These are phyloP conservation scores for Podospora anserina DNA, from an alignment of 495 filamentous ascomycete genomes.

Conservation along the genomic window DNA sequence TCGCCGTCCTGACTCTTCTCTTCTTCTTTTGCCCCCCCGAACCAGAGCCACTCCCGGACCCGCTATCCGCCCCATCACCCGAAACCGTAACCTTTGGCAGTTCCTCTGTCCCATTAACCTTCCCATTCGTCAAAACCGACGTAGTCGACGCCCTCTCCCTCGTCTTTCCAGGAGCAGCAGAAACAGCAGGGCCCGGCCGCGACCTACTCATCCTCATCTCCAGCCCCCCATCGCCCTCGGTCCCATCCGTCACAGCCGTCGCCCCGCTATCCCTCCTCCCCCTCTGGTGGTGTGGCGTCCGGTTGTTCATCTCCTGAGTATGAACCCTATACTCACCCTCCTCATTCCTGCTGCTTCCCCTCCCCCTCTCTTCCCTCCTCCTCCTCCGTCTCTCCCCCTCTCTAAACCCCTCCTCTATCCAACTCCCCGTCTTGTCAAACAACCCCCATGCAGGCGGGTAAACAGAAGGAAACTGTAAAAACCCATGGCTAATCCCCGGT, in stretches of 20 bases:
- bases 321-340: slow-evolving; percentile 21
- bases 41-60: not conserved
- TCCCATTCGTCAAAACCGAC: slow-evolving; percentile 7
- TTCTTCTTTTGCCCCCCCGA: not conserved
- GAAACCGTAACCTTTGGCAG: not conserved
- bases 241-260: not conserved
- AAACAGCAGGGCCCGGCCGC: slow-evolving; percentile 9
- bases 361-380: slow-evolving; percentile 27
- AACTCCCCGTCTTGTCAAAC: slow-evolving; percentile 67
- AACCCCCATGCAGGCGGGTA: slow-evolving; percentile 86
- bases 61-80: not conserved
- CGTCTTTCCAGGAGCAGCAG: not conserved
- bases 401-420: slow-evolving; percentile 71
- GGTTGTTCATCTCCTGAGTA: slow-evolving; percentile 16
- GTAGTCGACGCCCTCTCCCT: not conserved
- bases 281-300: not conserved
- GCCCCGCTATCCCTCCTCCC: not conserved
- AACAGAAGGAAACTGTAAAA: slow-evolving; percentile 80
- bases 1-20: slow-evolving; percentile 14
- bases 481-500: slow-evolving; percentile 86
- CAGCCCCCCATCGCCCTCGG: slow-evolving; percentile 38
- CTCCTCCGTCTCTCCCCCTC: slow-evolving; percentile 38
- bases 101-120: slow-evolving; percentile 3
- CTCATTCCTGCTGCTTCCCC: slow-evolving; percentile 12
- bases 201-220: slow-evolving; percentile 65